A percentile compares a stretch with the other conserved stretches of the same genome.
These are phyloP conservation scores for Gloeopeniophorella convolvens DNA, from an alignment of 768 basidiomycete genomes.

Conservation along the genomic window DNA sequence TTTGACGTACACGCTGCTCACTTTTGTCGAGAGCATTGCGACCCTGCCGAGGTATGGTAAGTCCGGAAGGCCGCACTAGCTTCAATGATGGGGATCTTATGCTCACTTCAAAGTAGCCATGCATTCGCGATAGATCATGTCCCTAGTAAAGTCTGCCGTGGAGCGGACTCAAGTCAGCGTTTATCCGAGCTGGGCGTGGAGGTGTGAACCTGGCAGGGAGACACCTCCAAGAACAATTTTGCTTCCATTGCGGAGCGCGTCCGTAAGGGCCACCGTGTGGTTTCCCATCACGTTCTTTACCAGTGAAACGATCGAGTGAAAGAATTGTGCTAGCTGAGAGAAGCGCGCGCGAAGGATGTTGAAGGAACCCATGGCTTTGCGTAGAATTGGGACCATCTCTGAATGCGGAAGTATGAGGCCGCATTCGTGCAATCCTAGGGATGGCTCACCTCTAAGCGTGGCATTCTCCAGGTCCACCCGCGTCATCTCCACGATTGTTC, in stretches of 20 bases:
- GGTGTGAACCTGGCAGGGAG: not conserved
- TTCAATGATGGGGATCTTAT: too few relatives aligned
- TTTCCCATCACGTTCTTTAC: not conserved
- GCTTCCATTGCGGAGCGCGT: not conserved
- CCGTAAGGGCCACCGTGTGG: not conserved
- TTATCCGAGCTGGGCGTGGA: not conserved
- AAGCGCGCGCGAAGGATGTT: constrained; percentile 2
- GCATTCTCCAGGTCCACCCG: not conserved
- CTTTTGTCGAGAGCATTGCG: not conserved
- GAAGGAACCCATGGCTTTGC: not conserved
- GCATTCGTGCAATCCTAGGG: too few relatives aligned
- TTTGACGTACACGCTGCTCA: not conserved
- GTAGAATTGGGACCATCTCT: not conserved
- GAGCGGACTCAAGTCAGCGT: not conserved
- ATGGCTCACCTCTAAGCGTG: not conserved
- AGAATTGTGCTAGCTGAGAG: not conserved
- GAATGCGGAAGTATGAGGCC: not conserved
- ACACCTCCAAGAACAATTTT: not conserved
- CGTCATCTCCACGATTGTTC: not conserved
- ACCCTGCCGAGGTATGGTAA: not conserved
- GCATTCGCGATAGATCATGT: not conserved
- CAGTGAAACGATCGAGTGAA: not conserved
- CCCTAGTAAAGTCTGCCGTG: not conserved
- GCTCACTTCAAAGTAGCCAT: not conserved
- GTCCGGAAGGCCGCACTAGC: too few relatives aligned